phyloP scores from a whole-genome alignment of 331 rosid species.

The Stylosanthes scabra region DNA sequence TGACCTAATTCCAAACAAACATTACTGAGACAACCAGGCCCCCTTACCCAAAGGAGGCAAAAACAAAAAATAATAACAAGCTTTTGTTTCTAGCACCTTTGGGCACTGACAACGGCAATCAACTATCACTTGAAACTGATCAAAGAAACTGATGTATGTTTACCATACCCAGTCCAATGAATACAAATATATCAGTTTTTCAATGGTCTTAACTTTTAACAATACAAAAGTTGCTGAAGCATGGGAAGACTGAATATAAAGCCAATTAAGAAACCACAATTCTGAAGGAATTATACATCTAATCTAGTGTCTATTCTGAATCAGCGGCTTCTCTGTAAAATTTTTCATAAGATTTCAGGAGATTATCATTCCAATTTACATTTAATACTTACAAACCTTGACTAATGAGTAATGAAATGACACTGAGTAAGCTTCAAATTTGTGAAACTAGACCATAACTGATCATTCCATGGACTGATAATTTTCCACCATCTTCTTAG shows the following conservation, averaged over 20 bases:
- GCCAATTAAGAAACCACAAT: constrained; percentile 1
- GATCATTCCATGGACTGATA: neutral
- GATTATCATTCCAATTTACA: constrained; percentile 5
- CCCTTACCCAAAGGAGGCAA: too few relatives aligned
- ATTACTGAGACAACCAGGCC: constrained; percentile 1
- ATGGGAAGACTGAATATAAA: neutral
- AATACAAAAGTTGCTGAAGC: constrained; percentile 2
- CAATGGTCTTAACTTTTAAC: neutral
- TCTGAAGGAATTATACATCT: neutral
- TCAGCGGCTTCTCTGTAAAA: neutral
- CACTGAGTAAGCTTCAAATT: neutral
- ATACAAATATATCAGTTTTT: neutral
- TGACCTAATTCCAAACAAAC: constrained; percentile 3
- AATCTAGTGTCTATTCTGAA: neutral
- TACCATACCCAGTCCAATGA: neutral
- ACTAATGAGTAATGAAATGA: constrained; percentile 2
- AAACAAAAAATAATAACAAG: neutral
- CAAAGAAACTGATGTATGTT: constrained; percentile 14
- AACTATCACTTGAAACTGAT: constrained; percentile 13
- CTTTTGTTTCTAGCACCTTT: neutral
- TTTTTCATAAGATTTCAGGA: neutral
- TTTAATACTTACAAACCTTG: neutral
- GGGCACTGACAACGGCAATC: neutral
- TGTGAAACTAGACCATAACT: neutral
- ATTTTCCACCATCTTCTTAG: constrained; percentile 13